Percentiles rank a stretch among this genome's conserved stretches.
phyloP scores from a whole-genome alignment of 805 yeast species.

The Metschnikowia dekortorum region DNA sequence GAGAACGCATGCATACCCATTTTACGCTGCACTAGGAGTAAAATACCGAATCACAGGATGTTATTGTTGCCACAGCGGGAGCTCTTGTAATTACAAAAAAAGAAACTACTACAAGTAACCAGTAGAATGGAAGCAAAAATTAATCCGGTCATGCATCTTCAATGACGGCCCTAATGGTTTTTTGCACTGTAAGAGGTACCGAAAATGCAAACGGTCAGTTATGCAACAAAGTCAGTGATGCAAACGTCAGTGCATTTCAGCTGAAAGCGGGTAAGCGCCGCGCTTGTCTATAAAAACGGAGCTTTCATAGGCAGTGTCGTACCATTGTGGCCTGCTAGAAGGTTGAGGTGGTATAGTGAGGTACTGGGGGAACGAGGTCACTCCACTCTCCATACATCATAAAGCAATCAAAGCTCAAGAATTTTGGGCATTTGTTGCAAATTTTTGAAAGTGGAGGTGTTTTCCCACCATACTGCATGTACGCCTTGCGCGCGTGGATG shows the following conservation, averaged over 20 bases:
- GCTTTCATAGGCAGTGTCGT: neutral
- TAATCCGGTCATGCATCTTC: neutral
- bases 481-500: neutral
- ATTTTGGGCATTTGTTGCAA: too few species aligned
- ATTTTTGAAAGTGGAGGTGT: neutral
- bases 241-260: constrained; percentile 3
- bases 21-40: neutral
- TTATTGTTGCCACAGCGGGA: neutral
- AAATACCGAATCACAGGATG: neutral
- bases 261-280: constrained; percentile 1
- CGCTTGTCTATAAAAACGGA: constrained; percentile 1
- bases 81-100: neutral
- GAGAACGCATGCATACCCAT: constrained; percentile 1
- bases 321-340: neutral
- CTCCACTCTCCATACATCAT: too few species aligned
- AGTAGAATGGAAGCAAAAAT: neutral
- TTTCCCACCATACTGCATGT: neutral
- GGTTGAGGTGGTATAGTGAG: too few species aligned
- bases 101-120: neutral
- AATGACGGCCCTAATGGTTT: neutral
- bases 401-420: too few species aligned
- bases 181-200: neutral
- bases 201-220: neutral
- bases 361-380: too few species aligned
- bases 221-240: constrained; percentile 1